These are phyloP conservation scores for Zopfia rhizophila DNA, from an alignment of 2,329 filamentous ascomycete genomes.

Conservation along the genomic window DNA sequence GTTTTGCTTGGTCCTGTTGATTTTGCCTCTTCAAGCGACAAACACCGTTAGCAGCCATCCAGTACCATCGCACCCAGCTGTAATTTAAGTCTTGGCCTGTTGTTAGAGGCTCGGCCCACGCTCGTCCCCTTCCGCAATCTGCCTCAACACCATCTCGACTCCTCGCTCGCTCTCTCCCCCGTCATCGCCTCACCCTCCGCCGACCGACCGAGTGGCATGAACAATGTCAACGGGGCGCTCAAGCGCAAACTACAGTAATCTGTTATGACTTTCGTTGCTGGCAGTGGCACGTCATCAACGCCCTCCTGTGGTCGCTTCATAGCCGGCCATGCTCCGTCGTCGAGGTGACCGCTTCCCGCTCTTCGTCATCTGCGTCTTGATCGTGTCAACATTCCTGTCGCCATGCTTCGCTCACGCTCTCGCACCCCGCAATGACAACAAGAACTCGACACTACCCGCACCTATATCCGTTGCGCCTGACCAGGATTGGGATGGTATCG, in stretches of 20 bases:
- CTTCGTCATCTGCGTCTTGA: conserved; percentile 19
- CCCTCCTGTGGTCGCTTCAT: conserved; percentile 31
- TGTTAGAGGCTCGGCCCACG: conserved; percentile 27
- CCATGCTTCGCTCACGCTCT: conserved; percentile 34
- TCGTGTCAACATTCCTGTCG: conserved; percentile 19
- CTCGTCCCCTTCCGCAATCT: conserved; percentile 37
- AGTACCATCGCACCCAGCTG: conserved; percentile 9
- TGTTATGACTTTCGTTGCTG: conserved; percentile 37
- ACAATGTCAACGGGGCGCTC: conserved; percentile 15
- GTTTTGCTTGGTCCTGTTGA: too few relatives aligned
- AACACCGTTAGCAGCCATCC: conserved; percentile 26
- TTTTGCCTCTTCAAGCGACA: too few relatives aligned
- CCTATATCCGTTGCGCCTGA: conserved; percentile 48
- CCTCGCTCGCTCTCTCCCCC: conserved; percentile 7
- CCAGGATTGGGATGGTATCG: conserved; percentile 52
- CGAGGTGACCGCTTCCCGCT: conserved; percentile 28
- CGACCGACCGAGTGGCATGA: conserved; percentile 2
- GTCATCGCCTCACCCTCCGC: too few relatives aligned
- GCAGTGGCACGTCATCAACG: conserved; percentile 30
- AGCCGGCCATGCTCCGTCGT: conserved; percentile 34
- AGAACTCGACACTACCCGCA: conserved; percentile 34
- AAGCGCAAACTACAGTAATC: conserved; percentile 20
- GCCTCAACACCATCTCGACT: conserved; percentile 25
- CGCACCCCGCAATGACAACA: conserved; percentile 30
- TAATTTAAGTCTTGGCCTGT: conserved; percentile 37